phyloP scores from a whole-genome alignment of 2,329 filamentous ascomycete species.

The Arthrobotrys megalospora region DNA sequence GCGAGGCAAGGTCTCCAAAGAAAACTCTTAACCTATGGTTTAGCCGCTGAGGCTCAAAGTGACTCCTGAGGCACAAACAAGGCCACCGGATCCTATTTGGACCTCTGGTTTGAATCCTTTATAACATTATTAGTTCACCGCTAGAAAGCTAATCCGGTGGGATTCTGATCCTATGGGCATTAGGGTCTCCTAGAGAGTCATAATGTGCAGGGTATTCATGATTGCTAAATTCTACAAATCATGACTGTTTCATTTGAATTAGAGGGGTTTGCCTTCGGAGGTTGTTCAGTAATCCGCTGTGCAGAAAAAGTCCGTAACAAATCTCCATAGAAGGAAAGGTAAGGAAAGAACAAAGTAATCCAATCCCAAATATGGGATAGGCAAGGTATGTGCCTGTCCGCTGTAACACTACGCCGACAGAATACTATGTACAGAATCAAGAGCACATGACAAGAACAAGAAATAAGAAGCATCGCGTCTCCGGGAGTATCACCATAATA shows the following conservation, averaged over 20 bases:
- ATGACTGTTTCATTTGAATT: constrained; percentile 17
- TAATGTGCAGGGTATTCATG: too few species aligned
- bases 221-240: not conserved
- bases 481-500: constrained; percentile 56
- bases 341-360: constrained; percentile 22
- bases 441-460: constrained; percentile 17
- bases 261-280: constrained; percentile 18
- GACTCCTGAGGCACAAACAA: not conserved
- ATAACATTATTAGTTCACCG: not conserved
- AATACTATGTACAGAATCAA: constrained; percentile 53
- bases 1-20: not conserved
- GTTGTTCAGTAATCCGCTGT: constrained; percentile 27
- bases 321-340: not conserved
- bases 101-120: not conserved
- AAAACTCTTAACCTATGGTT: not conserved
- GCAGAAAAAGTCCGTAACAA: not conserved
- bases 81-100: not conserved
- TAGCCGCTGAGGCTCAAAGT: constrained; percentile 18
- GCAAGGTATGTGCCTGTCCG: constrained; percentile 32
- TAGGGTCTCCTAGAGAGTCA: too few species aligned
- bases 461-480: constrained; percentile 32
- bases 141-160: not conserved
- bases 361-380: constrained; percentile 2
- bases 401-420: constrained; percentile 22
- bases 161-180: not conserved